phyloP scores from a whole-genome alignment of 2,329 filamentous ascomycete species.

The Ceratocystis alfenasii region DNA sequence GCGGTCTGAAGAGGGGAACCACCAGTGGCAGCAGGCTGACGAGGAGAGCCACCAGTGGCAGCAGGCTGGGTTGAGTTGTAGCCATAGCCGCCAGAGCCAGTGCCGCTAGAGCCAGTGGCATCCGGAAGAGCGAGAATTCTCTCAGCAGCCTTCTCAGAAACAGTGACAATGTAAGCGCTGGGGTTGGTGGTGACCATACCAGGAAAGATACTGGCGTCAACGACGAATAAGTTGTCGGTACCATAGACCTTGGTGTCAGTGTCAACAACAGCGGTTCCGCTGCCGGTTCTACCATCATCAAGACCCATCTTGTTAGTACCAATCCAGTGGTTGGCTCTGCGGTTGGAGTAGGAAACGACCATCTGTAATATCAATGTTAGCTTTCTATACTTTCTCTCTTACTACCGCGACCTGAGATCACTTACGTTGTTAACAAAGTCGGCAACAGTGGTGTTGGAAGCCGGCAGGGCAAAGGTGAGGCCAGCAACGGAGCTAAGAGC shows the following conservation, averaged over 20 bases:
- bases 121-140: constrained; percentile 22
- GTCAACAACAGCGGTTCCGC: constrained; percentile 50
- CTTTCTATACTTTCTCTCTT: not conserved
- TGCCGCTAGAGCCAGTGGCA: not conserved
- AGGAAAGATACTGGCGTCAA: constrained; percentile 58
- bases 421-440: constrained; percentile 43
- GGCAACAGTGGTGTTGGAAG: constrained; percentile 40
- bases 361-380: constrained; percentile 17
- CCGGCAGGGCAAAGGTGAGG: constrained; percentile 42
- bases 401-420: constrained; percentile 12
- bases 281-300: constrained; percentile 39
- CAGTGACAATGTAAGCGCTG: constrained; percentile 51
- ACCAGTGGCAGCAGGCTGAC: not conserved
- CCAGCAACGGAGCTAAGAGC: constrained; percentile 42
- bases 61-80: not conserved
- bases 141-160: constrained; percentile 48
- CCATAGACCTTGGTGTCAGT: constrained; percentile 52
- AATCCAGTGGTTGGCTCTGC: constrained; percentile 42
- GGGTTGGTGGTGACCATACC: constrained; percentile 59
- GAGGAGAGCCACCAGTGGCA: not conserved
- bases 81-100: not conserved
- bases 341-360: constrained; percentile 32
- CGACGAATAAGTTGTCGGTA: constrained; percentile 55
- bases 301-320: constrained; percentile 50
- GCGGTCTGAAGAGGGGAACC: not conserved